Evolutionary conservation across 2,329 filamentous ascomycete genomes (phyloP).

Genomic region (Cytospora chrysosperma): DNA sequence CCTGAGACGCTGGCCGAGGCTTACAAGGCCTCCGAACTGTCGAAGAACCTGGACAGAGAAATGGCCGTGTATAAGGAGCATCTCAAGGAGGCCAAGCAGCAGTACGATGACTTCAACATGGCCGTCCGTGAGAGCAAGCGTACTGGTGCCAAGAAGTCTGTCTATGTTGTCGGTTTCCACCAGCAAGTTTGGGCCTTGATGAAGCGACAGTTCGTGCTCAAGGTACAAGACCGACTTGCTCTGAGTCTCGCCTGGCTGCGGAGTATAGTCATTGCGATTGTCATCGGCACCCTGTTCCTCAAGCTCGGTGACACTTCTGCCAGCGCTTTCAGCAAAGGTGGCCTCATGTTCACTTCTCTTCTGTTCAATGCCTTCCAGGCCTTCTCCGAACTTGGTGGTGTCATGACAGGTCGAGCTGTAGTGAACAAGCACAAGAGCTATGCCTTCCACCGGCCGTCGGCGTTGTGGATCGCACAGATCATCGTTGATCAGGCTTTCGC

Average conservation of each 20-base stretch:
- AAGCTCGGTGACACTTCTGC: slow-evolving; percentile 63
- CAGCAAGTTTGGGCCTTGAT: slow-evolving; percentile 80
- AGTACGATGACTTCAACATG: slow-evolving; percentile 72
- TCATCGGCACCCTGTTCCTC: slow-evolving; percentile 78
- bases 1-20: slow-evolving; percentile 67
- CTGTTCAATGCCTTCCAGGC: slow-evolving; percentile 88
- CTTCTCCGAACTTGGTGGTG: slow-evolving; percentile 72
- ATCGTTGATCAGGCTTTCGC: slow-evolving; percentile 74
- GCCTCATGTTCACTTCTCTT: slow-evolving; percentile 75
- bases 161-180: slow-evolving; percentile 82
- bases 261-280: slow-evolving; percentile 70
- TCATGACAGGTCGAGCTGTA: slow-evolving; percentile 74
- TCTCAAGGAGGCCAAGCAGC: slow-evolving; percentile 62
- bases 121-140: slow-evolving; percentile 80
- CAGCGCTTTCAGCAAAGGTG: slow-evolving; percentile 78
- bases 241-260: slow-evolving; percentile 69
- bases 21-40: slow-evolving; percentile 64
- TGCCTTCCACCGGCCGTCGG: slow-evolving; percentile 78
- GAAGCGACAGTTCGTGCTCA: slow-evolving; percentile 80
- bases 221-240: slow-evolving; percentile 82
- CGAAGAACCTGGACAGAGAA: slow-evolving; percentile 58
- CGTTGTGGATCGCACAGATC: slow-evolving; percentile 81
- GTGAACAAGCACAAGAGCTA: slow-evolving; percentile 84
- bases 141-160: slow-evolving; percentile 69
- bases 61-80: slow-evolving; percentile 68